Base-by-base conservation (phyloP, 202 grass and related monocot genomes). In the Elaeis oleifera region DNA sequence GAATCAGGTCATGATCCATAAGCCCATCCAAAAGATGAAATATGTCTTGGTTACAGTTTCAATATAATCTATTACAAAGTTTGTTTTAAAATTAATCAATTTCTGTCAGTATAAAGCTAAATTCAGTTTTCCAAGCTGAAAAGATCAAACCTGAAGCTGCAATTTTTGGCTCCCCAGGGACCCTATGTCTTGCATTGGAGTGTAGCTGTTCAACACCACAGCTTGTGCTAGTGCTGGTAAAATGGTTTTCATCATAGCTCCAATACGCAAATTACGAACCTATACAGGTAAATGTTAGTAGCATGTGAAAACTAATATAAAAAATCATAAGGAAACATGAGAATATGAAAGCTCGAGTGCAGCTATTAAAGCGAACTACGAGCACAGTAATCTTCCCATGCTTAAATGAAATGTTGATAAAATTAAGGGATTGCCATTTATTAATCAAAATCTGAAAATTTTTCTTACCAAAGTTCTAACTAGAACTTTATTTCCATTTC, bases 401-500 rank as follows among this genome's bases (percentile, higher is more conserved):
- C 36, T 11, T 2, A 44, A 44, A 13, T 44, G 36, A 44, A 44
- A 44, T 44, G 9, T 44, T 44, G 36, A 44, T 44, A 44, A 44
- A 44, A 44, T 44, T 44, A 44, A 44, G 36, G 36, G 36, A 44
- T 44, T 44, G 9, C 2, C 1, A 0, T 44, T 44, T 3, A 44
- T 44, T 44, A 65, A 71, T 50, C 18, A 80, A 54, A 63, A 19
- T 70, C 61, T 67, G 26, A 51, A 69, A 24, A 67, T 62, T 56
- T 74, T 6, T 23, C 75, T 91, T 58, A 96, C 87, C 81, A 91
- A 71, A 32, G 92, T 91, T 80, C 92, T 88, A 73, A 96, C 87
- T 78, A 96, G 73, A 85, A 96, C 73, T 91, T 96, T 51, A 89
- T 77, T 83, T 96, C 87, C 77, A 85, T 91, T 91, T 96, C 92